A percentile compares a stretch with the other conserved stretches of the same genome.
Evolutionary conservation across 2,329 filamentous ascomycete species (phyloP).

Genomic region (Xylariaceae sp.): DNA sequence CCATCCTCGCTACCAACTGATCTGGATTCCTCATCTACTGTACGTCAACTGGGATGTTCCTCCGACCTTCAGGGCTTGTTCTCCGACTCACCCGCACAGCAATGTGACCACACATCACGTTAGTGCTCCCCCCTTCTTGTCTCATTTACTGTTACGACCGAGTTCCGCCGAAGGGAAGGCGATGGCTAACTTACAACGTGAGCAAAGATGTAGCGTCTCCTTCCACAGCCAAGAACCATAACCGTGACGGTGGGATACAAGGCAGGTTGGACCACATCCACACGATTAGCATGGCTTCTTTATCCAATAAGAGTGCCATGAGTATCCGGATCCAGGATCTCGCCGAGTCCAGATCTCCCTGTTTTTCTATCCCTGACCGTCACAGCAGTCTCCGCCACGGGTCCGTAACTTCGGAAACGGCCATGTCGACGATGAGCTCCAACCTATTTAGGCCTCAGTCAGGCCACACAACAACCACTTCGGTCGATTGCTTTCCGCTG

Average conservation of each 20-base stretch:
- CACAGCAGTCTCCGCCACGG: conserved; percentile 36
- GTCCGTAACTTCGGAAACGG: conserved; percentile 40
- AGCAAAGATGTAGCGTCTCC: too few species aligned
- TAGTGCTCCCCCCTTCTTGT: conserved; percentile 20
- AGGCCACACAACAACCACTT: conserved; percentile 41
- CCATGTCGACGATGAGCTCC: conserved; percentile 37
- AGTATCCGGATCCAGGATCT: conserved; percentile 30
- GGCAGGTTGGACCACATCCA: conserved; percentile 16
- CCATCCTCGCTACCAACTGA: conserved; percentile 11
- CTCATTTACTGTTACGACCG: conserved; percentile 7
- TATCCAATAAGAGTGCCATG: conserved; percentile 20
- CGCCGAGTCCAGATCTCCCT: too few species aligned
- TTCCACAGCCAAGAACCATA: conserved; percentile 4
- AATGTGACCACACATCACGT: conserved; percentile 19
- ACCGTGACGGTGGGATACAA: too few species aligned
- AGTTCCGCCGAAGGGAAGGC: neutral
- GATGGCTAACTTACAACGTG: too few species aligned
- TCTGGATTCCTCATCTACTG: conserved; percentile 14
- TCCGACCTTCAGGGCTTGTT: conserved; percentile 19
- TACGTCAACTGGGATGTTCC: conserved; percentile 17
- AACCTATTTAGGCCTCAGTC: conserved; percentile 38
- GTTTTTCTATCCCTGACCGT: conserved; percentile 32
- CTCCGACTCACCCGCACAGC: conserved; percentile 15
- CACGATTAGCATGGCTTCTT: conserved; percentile 23
- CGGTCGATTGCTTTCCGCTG: conserved; percentile 34